Conservation (phyloP, 2,329 filamentous ascomycete genomes). For the Ophiocordyceps polyrhachis-furcata region DNA sequence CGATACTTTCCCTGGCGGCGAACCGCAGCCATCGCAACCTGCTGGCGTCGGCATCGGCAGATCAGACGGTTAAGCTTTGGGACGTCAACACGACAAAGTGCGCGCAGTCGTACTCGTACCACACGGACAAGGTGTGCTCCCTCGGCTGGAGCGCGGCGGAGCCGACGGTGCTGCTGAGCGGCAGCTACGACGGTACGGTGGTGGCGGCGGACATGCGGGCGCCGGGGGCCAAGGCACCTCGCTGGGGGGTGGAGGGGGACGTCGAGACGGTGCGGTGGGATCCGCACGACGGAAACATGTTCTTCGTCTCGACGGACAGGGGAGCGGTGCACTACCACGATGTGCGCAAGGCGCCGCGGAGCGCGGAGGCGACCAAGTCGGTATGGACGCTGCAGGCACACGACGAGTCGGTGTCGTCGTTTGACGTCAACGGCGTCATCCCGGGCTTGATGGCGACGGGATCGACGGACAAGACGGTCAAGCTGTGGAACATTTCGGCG, state of each 20-base stretch:
- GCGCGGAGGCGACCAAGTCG: constrained; percentile 59
- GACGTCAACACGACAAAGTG: constrained; percentile 82
- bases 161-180: constrained; percentile 74
- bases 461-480: constrained; percentile 85
- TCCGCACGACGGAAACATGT: constrained; percentile 79
- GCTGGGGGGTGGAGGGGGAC: constrained; percentile 90
- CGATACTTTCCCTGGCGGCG: constrained; percentile 74
- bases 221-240: constrained; percentile 59
- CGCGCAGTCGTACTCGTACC: constrained; percentile 87
- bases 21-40: constrained; percentile 91
- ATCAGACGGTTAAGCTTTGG: constrained; percentile 97
- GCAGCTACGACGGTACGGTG: constrained; percentile 86
- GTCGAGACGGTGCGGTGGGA: constrained; percentile 90
- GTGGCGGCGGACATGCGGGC: constrained; percentile 95
- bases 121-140: constrained; percentile 96
- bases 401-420: constrained; percentile 76
- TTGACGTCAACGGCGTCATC: constrained; percentile 78
- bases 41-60: constrained; percentile 83
- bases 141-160: constrained; percentile 82
- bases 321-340: constrained; percentile 90
- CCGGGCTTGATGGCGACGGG: constrained; percentile 89
- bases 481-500: constrained; percentile 77
- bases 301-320: constrained; percentile 86
- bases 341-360: constrained; percentile 53
- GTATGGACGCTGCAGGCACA: constrained; percentile 94